phyloP scores from a whole-genome alignment of 352 stramenopile species.

The Hyaloperonospora brassicae region DNA sequence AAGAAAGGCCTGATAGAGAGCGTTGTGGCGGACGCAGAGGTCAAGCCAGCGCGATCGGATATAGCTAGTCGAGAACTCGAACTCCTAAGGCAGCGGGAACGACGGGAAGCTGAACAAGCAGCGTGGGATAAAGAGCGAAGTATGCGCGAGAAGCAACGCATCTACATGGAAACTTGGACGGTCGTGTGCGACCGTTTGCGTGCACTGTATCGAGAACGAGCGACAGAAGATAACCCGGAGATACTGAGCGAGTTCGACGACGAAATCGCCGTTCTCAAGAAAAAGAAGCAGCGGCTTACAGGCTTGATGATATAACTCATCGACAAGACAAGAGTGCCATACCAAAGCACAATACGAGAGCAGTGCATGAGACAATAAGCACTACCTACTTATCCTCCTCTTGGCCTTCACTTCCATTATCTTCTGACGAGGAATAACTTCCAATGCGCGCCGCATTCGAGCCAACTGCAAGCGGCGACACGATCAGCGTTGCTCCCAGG shows the following conservation, averaged over 20 bases:
- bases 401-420: slow-evolving; percentile 6
- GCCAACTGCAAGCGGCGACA: slow-evolving; percentile 34
- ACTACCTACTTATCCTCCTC: slow-evolving; percentile 5
- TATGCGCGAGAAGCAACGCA: slow-evolving; percentile 23
- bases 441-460: slow-evolving; percentile 11
- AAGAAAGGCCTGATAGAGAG: slow-evolving; percentile 13
- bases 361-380: background rate
- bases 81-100: slow-evolving; percentile 22
- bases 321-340: background rate
- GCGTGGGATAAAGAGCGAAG: slow-evolving; percentile 28
- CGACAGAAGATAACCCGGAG: slow-evolving; percentile 17
- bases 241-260: slow-evolving; percentile 27
- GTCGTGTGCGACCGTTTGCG: slow-evolving; percentile 31
- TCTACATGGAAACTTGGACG: slow-evolving; percentile 31
- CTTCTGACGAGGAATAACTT: slow-evolving; percentile 13
- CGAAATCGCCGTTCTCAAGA: slow-evolving; percentile 30
- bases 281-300: slow-evolving; percentile 29
- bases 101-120: slow-evolving; percentile 25
- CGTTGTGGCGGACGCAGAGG: slow-evolving; percentile 1
- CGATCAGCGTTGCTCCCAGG: slow-evolving; percentile 35
- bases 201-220: slow-evolving; percentile 24
- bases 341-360: background rate
- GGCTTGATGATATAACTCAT: slow-evolving; percentile 14
- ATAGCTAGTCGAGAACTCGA: slow-evolving; percentile 27
- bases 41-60: slow-evolving; percentile 16